phyloP scores from a whole-genome alignment of 1,139 yeast species.

The Insectozyma bohioensis region DNA sequence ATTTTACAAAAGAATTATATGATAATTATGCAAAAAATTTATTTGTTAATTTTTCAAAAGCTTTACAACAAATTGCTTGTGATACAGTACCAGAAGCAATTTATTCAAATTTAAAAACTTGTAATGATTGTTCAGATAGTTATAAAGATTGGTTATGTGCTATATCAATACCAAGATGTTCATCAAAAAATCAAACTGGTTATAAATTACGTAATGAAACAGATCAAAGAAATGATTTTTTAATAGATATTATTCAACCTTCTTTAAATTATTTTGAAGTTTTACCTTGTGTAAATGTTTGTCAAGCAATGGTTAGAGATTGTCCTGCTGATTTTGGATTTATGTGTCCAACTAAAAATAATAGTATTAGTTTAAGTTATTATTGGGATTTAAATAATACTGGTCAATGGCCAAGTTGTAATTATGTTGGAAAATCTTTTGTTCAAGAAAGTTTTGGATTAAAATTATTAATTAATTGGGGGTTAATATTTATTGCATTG shows the following conservation, averaged over 20 bases:
- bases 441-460: conserved; percentile 2
- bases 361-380: conserved; percentile 45
- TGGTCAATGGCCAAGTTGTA: conserved; percentile 43
- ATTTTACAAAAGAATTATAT: conserved; percentile 41
- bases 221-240: conserved; percentile 54
- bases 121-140: conserved; percentile 68
- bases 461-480: conserved; percentile 9
- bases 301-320: conserved; percentile 74
- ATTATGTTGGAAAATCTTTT: conserved; percentile 40
- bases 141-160: conserved; percentile 91
- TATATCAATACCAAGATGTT: conserved; percentile 86
- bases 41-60: conserved; percentile 69
- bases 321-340: conserved; percentile 82
- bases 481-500: conserved; percentile 6
- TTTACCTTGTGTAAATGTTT: conserved; percentile 80
- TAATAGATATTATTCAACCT: conserved; percentile 60
- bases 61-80: conserved; percentile 77
- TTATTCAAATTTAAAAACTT: conserved; percentile 72
- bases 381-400: conserved; percentile 33
- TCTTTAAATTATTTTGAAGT: conserved; percentile 68
- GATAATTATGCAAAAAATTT: conserved; percentile 59
- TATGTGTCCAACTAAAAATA: conserved; percentile 58
- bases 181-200: conserved; percentile 47
- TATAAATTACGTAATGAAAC: conserved; percentile 48
- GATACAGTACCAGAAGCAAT: conserved; percentile 66